Evolutionary conservation across 129 eudicot species (phyloP), one percentile per base, ranked within the genome.

Genomic region (Flaveria ramosissima): DNA sequence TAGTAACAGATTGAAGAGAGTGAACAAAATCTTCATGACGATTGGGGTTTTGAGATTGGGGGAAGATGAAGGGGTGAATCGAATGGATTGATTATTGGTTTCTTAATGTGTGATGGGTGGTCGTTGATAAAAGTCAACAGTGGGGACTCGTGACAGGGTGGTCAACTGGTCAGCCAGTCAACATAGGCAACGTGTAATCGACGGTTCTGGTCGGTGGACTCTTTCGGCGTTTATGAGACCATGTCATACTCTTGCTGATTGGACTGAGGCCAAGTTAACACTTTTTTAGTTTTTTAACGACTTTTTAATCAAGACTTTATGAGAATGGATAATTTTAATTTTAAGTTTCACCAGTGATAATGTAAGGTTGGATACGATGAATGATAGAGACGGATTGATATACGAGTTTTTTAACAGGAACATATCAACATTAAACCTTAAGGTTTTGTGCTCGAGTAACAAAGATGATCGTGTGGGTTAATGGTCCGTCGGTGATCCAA

Each of bases 131-230:
- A 80, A 50, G 78, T 59, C 77, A 59, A 36, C 26, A 71, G 56
- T 27, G 27, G 63, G 45, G 60, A 77, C 20, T 56, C 9, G 19
- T 62, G 21, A 62, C 45, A 30, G 11, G 20, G 43, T 62, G 68
- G 64, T 57, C 64, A 46, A 39, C 19, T 21, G 80, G 80, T 51
- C 60, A 46, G 36, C 27, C 41, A 15, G 82, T 78, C 82, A 71
- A 78, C 82, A 78, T 17, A 80, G 83, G 46, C 50, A 43, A 73
- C 79, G 83, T 79, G 74, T 80, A 12, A 68, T n/a, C 2, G 17
- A 73, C 69, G 68, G 50, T 72, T 42, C 23, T 12, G 5, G 79
- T 80, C 74, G 83, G 83, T 67, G 13, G 83, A 80, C 83, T 27
- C 13, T 73, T 80, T 79, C 17, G 60, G 8, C 36, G 12, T 47